Evolutionary conservation across 306 rosid species (phyloP).

Genomic region (Herpetospermum pedunculosum): DNA sequence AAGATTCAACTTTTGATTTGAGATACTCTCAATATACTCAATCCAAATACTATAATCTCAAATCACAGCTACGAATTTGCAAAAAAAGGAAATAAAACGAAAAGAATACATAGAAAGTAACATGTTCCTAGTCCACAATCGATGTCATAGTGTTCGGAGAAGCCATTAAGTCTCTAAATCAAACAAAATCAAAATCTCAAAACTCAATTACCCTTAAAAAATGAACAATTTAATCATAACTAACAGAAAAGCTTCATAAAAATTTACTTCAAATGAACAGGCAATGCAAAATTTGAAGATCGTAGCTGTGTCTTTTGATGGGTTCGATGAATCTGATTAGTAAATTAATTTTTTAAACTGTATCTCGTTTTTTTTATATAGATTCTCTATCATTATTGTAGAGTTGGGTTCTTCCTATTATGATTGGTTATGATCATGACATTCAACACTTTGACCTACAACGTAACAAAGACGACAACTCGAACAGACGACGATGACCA

Average conservation of each 20-base stretch:
- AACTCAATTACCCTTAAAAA: background rate
- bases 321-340: background rate
- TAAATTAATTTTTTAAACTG: too few species aligned
- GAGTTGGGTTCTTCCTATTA: too few species aligned
- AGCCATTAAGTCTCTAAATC: conserved; percentile 49
- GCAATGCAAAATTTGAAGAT: background rate
- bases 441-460: too few species aligned
- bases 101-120: conserved; percentile 12
- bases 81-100: background rate
- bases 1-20: background rate
- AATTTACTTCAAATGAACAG: background rate
- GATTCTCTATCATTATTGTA: too few species aligned
- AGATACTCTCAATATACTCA: background rate
- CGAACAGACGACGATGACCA: too few species aligned
- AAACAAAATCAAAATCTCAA: background rate
- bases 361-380: too few species aligned
- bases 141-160: conserved; percentile 30
- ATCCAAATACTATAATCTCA: background rate
- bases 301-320: background rate
- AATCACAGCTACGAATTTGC: background rate
- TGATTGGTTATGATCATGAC: too few species aligned
- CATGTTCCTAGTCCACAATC: conserved; percentile 73
- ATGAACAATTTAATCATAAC: background rate
- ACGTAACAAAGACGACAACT: too few species aligned
- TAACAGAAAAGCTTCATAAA: background rate